Evolutionary conservation across 2,329 filamentous ascomycete genomes (phyloP).

Genomic region (Penicillium sumatraense): DNA sequence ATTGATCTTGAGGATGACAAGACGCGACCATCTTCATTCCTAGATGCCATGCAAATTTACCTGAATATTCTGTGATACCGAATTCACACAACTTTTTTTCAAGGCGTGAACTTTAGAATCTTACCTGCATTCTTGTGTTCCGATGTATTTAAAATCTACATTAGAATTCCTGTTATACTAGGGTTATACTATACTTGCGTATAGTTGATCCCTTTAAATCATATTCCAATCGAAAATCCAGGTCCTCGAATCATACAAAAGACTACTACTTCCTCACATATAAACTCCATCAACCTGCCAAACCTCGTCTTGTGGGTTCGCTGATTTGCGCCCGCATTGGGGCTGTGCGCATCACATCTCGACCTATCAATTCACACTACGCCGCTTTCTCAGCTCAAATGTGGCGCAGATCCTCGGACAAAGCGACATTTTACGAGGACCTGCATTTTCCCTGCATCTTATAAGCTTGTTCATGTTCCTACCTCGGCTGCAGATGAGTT

Average conservation of each 20-base stretch:
- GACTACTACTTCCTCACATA: background rate
- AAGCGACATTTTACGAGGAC: background rate
- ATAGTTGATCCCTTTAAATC: too few relatives aligned
- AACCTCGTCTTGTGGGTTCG: background rate
- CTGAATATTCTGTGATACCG: too few relatives aligned
- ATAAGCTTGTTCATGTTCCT: background rate
- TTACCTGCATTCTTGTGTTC: background rate
- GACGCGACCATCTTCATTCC: too few relatives aligned
- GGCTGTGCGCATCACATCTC: conserved; percentile 9
- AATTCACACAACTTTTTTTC: too few relatives aligned
- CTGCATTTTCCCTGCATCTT: conserved; percentile 7
- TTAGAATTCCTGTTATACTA: too few relatives aligned
- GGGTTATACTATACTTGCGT: too few relatives aligned
- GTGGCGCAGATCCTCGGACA: conserved; percentile 6
- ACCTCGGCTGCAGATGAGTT: conserved; percentile 1
- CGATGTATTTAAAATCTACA: too few relatives aligned
- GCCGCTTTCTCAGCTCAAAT: background rate
- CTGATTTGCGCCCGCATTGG: background rate
- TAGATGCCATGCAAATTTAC: too few relatives aligned
- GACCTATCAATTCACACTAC: conserved; percentile 1
- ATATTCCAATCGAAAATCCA: too few relatives aligned
- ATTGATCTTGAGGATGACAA: too few relatives aligned
- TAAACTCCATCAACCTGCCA: background rate
- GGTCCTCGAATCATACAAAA: too few relatives aligned
- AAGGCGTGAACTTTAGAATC: background rate